Base-by-base conservation (phyloP, 805 yeast species). In the Yueomyces sinensis region DNA sequence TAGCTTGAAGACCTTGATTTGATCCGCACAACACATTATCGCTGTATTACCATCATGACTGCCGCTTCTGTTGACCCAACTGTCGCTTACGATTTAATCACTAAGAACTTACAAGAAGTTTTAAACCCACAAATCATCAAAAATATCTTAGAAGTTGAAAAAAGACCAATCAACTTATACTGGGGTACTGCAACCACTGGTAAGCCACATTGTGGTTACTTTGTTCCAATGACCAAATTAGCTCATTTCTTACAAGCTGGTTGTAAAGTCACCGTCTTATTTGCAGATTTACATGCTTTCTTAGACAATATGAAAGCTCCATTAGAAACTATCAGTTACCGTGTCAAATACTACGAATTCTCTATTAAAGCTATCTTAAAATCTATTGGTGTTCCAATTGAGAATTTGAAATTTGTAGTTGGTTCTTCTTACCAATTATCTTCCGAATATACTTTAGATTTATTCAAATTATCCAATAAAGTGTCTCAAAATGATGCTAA, bases 121-220 rank as follows among this genome's bases (percentile, higher is more conserved):
- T 70, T 91, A 40, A 84, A 89, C 57, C 78, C 74, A 28, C 87
- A 82, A 58, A 83, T 86, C 59, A 82, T 89, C 60, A 81, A 81
- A 54, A 72, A 84, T 52, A 74, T 84, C 24, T 65, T 87, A 41
- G 91, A 82, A 54, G 77, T 71, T 36, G 80, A 83, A 51, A 74
- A 83, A 49, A 75, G 94, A 49, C 82, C 91, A 13, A 60, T 93
- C 45, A 81, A 75, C 51, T 62, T 91, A 52, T 91, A 91, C 74
- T 91, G 96, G 97, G 99, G 99, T 46, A 87, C 97, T 16, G 99
- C 99, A 6, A 97, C 99, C 40, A 91, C 99, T 4, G 99, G 99
- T 35, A 82, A 74, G 61, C 95, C 97, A 31, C 99, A 91, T 63
- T 87, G 96, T 65, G 99, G 97, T 34, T 91, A 91, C 70, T 84